Conservation (phyloP, 768 basidiomycete genomes). For the Hortiboletus campestris region DNA sequence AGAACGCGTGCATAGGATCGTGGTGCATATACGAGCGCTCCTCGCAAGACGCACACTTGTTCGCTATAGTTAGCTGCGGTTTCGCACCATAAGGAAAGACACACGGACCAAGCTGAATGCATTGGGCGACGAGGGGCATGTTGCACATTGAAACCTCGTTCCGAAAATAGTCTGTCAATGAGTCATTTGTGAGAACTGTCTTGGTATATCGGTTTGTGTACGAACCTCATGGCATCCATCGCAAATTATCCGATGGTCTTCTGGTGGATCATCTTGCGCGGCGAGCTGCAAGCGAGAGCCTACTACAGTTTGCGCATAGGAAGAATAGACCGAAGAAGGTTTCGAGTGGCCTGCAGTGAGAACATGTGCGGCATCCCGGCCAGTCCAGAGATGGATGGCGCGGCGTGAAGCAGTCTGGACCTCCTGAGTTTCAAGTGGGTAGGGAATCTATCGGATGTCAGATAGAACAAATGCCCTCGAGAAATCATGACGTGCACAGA, state of each 20-base stretch:
- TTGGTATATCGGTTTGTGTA: neutral
- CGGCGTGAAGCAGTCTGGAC: conserved; percentile 73
- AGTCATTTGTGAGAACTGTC: neutral
- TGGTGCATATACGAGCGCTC: conserved; percentile 72
- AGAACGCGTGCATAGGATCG: conserved; percentile 82
- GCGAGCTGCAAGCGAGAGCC: conserved; percentile 42
- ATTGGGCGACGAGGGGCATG: conserved; percentile 73
- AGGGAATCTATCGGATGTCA: conserved; percentile 63
- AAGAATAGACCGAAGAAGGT: conserved; percentile 57
- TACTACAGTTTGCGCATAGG: conserved; percentile 68
- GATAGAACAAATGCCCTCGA: neutral
- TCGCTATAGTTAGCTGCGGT: neutral
- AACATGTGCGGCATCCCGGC: conserved; percentile 67
- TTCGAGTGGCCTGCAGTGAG: conserved; percentile 48
- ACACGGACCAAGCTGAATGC: conserved; percentile 67
- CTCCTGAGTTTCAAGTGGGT: conserved; percentile 71
- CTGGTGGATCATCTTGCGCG: conserved; percentile 29
- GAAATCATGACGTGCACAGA: conserved; percentile 26
- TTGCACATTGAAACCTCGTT: conserved; percentile 84
- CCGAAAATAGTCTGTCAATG: conserved; percentile 65
- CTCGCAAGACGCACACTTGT: conserved; percentile 81
- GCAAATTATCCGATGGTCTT: conserved; percentile 62
- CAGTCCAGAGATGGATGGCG: conserved; percentile 74
- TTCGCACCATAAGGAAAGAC: neutral
- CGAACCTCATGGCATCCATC: conserved; percentile 59